These are phyloP conservation scores for Raddia guianensis DNA, from an alignment of 176 grass and related monocot genomes.

Conservation along the genomic window DNA sequence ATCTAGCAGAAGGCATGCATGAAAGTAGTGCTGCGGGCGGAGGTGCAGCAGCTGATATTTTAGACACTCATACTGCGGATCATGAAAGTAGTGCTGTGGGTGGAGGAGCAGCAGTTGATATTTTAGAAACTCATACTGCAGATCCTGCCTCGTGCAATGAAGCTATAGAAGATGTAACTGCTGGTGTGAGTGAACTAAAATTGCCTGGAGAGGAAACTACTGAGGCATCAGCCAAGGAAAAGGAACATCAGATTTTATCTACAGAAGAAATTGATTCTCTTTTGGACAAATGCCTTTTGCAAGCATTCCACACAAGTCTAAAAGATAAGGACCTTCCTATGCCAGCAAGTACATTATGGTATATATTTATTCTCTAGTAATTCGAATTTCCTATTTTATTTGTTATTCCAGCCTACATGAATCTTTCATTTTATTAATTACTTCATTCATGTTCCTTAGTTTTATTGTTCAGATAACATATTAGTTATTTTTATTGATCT, in stretches of 20 bases:
- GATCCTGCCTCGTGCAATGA: conserved; percentile 42
- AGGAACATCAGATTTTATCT: conserved; percentile 62
- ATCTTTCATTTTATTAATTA: neutral
- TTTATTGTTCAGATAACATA: neutral
- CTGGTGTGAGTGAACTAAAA: conserved; percentile 52
- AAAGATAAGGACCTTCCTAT: conserved; percentile 94
- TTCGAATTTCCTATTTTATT: conserved; percentile 32
- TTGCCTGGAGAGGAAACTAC: conserved; percentile 45
- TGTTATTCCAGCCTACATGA: neutral
- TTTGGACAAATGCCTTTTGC: conserved; percentile 86
- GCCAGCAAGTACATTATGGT: conserved; percentile 90
- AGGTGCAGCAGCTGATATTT: conserved; percentile 45
- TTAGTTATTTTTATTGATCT: conserved; percentile 2
- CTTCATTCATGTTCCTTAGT: neutral
- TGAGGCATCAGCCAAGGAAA: conserved; percentile 60
- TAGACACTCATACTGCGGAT: neutral
- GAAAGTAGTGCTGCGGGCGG: conserved; percentile 31
- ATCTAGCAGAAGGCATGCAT: conserved; percentile 43
- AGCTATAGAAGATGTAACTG: conserved; percentile 57
- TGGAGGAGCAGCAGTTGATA: conserved; percentile 25
- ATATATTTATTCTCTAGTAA: conserved; percentile 9
- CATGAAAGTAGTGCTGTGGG: neutral
- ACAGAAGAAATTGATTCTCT: conserved; percentile 88
- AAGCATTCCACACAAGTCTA: conserved; percentile 79
- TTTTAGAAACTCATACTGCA: conserved; percentile 36